Base-by-base conservation (phyloP, 192 early-diverging fungal species). In the Coemansia reversa region DNA sequence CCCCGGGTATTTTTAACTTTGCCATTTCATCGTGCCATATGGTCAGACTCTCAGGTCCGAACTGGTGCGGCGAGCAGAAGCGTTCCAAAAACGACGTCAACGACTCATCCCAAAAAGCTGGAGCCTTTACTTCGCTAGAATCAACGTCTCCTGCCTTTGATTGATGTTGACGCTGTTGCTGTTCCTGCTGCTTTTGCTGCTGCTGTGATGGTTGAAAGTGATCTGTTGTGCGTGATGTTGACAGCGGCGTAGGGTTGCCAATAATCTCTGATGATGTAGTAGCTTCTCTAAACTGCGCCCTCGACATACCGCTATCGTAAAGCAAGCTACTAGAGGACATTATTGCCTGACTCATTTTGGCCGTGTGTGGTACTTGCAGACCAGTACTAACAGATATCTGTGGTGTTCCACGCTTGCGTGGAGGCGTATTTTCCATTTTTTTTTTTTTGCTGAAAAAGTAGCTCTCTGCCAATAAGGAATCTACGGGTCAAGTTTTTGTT, bases 21-120 rank as follows among this genome's bases (percentile, higher is more conserved):
- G 65, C 77, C 56, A 80, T 47, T 30, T 80, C 77, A 60, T 74
- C 77, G 28, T 74, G 67, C 77, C 77, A 80, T 5, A 80, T 51
- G 9, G 71, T 28, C 58, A 80, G 58, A 28, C 69, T 74, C 51
- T 80, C 77, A 8, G 74, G 62, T 0, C 72, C 77, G 50, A 80
- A 62, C 51, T 42, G 35, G 16, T 74, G 77, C n/a, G 68, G 56
- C 42, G 77, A 74, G 65, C 77, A 65, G 22, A 80, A 56, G 11
- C 68, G 64, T 9, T 58, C 61, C 53, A 80, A 55, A 25, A 80
- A 80, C 12, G 32, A 57, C 12, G 65, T 64, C 33, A 80, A 48
- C 45, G 72, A 49, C 39, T 66, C 62, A 55, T 75, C 65, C 77
- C 77, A 80, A 3, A 50, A 47, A 19, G 65, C 24, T 8, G 77